These are phyloP conservation scores for Sclerotinia borealis DNA, from an alignment of 2,329 filamentous ascomycete species.

Conservation along the genomic window DNA sequence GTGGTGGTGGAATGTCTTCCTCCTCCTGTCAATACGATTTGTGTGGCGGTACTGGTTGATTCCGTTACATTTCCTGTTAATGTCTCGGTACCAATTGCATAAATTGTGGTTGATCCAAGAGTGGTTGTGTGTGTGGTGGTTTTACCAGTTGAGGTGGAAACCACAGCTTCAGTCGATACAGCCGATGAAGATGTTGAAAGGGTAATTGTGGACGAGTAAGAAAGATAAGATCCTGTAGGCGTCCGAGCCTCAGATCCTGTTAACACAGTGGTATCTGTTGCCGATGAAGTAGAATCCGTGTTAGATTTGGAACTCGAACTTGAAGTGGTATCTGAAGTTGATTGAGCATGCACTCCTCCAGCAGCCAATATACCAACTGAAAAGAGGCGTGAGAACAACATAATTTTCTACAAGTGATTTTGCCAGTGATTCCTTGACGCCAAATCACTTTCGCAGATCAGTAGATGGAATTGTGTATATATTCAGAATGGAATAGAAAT, in stretches of 20 bases:
- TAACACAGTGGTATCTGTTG: slow-evolving; percentile 15
- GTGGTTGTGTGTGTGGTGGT: slow-evolving; percentile 24
- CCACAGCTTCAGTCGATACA: slow-evolving; percentile 24
- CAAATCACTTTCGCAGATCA: not conserved
- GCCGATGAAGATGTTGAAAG: slow-evolving; percentile 21
- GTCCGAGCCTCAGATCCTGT: slow-evolving; percentile 22
- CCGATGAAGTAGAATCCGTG: slow-evolving; percentile 16
- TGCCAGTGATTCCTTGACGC: not conserved
- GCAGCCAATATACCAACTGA: slow-evolving; percentile 32
- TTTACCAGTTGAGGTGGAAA: slow-evolving; percentile 25
- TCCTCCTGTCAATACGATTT: slow-evolving; percentile 34
- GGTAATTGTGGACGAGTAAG: slow-evolving; percentile 34
- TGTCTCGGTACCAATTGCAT: slow-evolving; percentile 18
- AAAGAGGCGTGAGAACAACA: slow-evolving; percentile 24
- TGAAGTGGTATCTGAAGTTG: not conserved
- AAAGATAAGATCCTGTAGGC: slow-evolving; percentile 37
- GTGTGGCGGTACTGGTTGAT: slow-evolving; percentile 29
- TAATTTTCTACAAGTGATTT: slow-evolving; percentile 8
- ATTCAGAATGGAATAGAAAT: not conserved
- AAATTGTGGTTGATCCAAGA: slow-evolving; percentile 27
- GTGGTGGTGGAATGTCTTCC: slow-evolving; percentile 28
- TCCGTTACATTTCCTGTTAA: slow-evolving; percentile 23
- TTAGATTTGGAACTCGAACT: slow-evolving; percentile 8
- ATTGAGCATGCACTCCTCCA: slow-evolving; percentile 23
- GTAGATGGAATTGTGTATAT: not conserved